These are phyloP conservation scores for Coniochaeta pulveracea DNA, from an alignment of 2,329 filamentous ascomycete genomes.

Conservation along the genomic window DNA sequence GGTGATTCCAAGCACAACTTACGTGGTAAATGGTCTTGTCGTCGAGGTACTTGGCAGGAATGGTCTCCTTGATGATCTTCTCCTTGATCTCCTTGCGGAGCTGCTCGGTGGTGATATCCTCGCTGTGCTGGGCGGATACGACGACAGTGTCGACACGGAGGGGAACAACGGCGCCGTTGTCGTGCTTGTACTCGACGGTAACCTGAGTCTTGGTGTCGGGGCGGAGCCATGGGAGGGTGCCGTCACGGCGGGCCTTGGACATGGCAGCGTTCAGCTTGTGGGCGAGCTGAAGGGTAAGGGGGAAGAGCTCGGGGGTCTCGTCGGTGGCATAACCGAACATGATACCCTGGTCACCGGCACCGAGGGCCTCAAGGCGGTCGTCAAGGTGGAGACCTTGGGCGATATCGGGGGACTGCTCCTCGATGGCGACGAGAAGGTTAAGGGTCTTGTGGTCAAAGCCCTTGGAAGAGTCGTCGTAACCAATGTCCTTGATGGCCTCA, in stretches of 20 bases:
- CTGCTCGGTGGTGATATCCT: conserved; percentile 79
- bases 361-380: conserved; percentile 91
- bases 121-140: conserved; percentile 87
- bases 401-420: conserved; percentile 98
- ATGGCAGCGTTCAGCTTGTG: conserved; percentile 97
- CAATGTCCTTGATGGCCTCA: conserved; percentile 92
- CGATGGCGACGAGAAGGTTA: conserved; percentile 96
- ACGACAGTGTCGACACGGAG: conserved; percentile 93
- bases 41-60: conserved; percentile 84
- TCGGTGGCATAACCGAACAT: conserved; percentile 99
- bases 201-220: conserved; percentile 99
- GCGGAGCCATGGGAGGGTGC: conserved; percentile 83
- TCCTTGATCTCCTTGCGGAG: conserved; percentile 91
- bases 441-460: conserved; percentile 99
- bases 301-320: conserved; percentile 95
- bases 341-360: conserved; percentile 99
- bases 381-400: conserved; percentile 98
- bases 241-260: conserved; percentile 78
- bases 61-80: conserved; percentile 94
- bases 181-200: conserved; percentile 96
- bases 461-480: conserved; percentile 94
- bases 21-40: conserved; percentile 94
- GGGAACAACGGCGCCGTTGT: conserved; percentile 85
- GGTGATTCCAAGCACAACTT: conserved; percentile 25
- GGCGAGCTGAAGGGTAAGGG: conserved; percentile 83